Base-by-base conservation (phyloP, 2,329 filamentous ascomycete genomes). In the Aspergillus neotritici region DNA sequence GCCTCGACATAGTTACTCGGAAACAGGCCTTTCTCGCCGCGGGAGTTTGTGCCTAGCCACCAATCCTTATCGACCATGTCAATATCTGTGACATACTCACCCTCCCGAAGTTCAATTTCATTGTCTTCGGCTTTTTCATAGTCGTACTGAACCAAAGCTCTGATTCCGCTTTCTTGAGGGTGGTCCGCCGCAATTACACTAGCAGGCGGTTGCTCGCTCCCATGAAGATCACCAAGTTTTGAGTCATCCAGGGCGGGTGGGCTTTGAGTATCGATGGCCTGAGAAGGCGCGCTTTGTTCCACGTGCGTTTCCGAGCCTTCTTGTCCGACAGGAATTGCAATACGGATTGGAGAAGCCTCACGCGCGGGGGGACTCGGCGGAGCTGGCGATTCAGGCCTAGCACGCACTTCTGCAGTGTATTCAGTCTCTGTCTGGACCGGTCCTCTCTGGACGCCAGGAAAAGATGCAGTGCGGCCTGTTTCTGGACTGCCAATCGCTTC, bases 61-160 rank as follows among this genome's bases (percentile, higher is more conserved):
- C 93, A 98, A 63, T 98, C 91, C 40, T 94, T 86, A 56, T 97
- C 93, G 2, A 98, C 88, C 86, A 94, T 94, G 50, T 97, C 88
- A 58, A 98, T 95, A 62, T 95, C 84, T 16, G 79, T 89, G 31
- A 98, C 84, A 51, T 83, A 80, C 58, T 96, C 87, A 50, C 90
- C 90, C 68, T 98, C 93, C 17, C 79, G 76, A 13, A 98, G 77
- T 53, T 95, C 89, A 44, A 98, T 80, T 69, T 98, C 93, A 60
- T 98, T 98, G 54, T 95, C 90, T 66, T 98, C 93, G 1, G 89
- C 89, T 70, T 94, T 96, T 59, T 96, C 91, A 62, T 98, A 98
- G 63, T 98, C 93, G 64, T 93, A 98, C 59, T 93, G 83, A 30
- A 93, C 80, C 44, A 94, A 60, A 1, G 93, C 93, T 37, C 82